Base-by-base conservation (phyloP, 2,329 filamentous ascomycete genomes). In the Neonectria faginata region DNA sequence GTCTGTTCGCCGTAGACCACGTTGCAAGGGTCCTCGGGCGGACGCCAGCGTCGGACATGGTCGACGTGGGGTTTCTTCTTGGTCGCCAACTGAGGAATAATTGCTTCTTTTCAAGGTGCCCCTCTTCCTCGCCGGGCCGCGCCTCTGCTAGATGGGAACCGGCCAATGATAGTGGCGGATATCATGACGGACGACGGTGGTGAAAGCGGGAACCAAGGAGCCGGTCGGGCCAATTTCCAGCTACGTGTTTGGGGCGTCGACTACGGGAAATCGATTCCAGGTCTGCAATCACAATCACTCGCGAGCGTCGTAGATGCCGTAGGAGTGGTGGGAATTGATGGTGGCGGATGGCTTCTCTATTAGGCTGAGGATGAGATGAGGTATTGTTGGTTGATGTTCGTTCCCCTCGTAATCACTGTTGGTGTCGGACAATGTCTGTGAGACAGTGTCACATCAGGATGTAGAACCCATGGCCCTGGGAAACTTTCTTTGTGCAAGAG, bases 91-190 rank as follows among this genome's bases (percentile, higher is more conserved):
- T 33, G 42, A 57, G 41, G 33, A 22, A 51, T 12, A 57, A 66
- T 58, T 62, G 53, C 59, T 66, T 62, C 57, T 56, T 48, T 31
- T 54, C 53, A 33, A 62, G 42, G 14, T 57, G 29, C n/a, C 42
- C 44, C 54, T 33, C 56, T 31, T 20, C 27, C 55, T 42, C 8
- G 39, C 65, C 65, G 69, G 67, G 64, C 67, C 62, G 68, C 65
- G 65, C 64, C 62, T 67, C 56, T 57, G 60, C 66, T 67, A 67
- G 58, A 61, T 51, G 53, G 36, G 60, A 60, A 59, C 64, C 55
- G 64, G 60, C 62, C 54, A 62, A 68, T 64, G 65, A 63, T 53
- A 45, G 25, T 31, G 57, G 57, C 50, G 50, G 36, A 39, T 66
- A 65, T 68, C 57, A n/a, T 12, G 36, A 39, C 14, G 36, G 36